Percentiles rank a stretch among this genome's conserved stretches.
phyloP scores from a whole-genome alignment of 345 rosid species.

The Syzygium grande region DNA sequence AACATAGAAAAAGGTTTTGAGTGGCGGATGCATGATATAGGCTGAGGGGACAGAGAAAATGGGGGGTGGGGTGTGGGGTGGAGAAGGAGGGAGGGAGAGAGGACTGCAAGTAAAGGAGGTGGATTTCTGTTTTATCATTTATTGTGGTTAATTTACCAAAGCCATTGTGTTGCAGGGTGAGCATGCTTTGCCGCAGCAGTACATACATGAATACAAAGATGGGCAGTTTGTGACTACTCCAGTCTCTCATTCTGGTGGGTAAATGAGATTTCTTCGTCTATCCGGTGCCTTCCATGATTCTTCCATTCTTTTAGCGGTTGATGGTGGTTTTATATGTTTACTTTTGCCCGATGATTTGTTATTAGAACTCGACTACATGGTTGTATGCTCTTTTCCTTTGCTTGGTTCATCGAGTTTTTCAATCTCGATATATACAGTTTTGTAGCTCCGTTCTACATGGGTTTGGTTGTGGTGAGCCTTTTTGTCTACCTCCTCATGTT shows the following conservation, averaged over 20 bases:
- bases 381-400: neutral
- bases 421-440: neutral
- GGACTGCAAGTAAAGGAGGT: neutral
- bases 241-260: conserved; percentile 95
- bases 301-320: conserved; percentile 4
- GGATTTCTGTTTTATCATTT: neutral
- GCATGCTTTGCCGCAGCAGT: conserved; percentile 89
- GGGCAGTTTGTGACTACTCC: conserved; percentile 81
- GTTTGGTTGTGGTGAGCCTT: neutral
- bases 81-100: neutral
- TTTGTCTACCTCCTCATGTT: neutral
- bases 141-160: neutral
- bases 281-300: neutral
- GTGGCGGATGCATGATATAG: neutral
- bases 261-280: conserved; percentile 14
- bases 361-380: conserved; percentile 1
- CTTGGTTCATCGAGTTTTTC: neutral
- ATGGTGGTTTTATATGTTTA: conserved; percentile 4
- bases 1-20: neutral
- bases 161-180: conserved; percentile 49
- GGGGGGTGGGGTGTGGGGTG: neutral
- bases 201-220: conserved; percentile 46
- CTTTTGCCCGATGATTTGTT: conserved; percentile 6
- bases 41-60: neutral
- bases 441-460: neutral